phyloP scores from a whole-genome alignment of 345 rosid genomes.

The Barbarea vulgaris region DNA sequence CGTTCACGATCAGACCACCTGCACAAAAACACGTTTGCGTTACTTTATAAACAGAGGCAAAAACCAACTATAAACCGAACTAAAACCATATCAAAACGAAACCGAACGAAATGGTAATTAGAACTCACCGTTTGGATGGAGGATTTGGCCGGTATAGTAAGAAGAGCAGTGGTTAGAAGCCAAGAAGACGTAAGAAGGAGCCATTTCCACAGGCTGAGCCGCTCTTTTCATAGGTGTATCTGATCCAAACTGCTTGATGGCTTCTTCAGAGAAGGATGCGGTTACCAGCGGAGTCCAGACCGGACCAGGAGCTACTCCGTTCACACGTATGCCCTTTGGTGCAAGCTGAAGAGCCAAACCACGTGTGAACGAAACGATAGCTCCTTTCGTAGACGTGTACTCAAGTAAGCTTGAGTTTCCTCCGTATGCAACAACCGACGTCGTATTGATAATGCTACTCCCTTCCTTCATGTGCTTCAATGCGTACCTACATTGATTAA shows the following conservation, averaged over 20 bases:
- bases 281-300: conserved; percentile 84
- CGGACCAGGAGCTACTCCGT: conserved; percentile 83
- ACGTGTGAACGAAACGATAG: conserved; percentile 73
- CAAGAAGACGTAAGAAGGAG: conserved; percentile 71
- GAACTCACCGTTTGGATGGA: conserved; percentile 73
- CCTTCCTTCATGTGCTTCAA: conserved; percentile 84
- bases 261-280: conserved; percentile 58
- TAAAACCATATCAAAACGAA: no score
- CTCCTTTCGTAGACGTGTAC: conserved; percentile 77
- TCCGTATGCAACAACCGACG: conserved; percentile 66
- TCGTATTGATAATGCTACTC: conserved; percentile 69
- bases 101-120: neutral
- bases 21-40: conserved; percentile 10
- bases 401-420: conserved; percentile 62
- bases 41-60: neutral
- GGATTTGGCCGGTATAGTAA: conserved; percentile 74
- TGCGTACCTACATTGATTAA: conserved; percentile 43
- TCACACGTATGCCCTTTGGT: conserved; percentile 59
- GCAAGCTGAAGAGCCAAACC: conserved; percentile 74
- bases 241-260: conserved; percentile 50
- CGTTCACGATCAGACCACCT: conserved; percentile 43
- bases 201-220: conserved; percentile 80
- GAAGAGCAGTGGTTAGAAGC: conserved; percentile 81
- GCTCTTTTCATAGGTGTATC: conserved; percentile 73
- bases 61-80: neutral